Percentiles rank a stretch among this genome's conserved stretches.
Evolutionary conservation across 169 alveolate species (phyloP).

Genomic region (Plasmodium berghei): DNA sequence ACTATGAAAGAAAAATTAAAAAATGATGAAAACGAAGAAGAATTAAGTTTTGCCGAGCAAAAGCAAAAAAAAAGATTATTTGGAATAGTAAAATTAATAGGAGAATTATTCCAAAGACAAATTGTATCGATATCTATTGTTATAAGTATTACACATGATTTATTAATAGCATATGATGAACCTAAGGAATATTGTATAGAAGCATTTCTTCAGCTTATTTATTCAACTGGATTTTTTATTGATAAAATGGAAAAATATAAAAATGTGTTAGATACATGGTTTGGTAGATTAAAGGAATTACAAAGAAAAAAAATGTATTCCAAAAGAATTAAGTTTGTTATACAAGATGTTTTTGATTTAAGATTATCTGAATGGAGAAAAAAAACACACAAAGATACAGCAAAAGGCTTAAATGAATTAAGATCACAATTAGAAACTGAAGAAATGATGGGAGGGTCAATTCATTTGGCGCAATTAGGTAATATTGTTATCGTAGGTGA

Average conservation of each 20-base stretch:
- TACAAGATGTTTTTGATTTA: conserved; percentile 92
- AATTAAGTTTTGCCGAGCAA: conserved; percentile 78
- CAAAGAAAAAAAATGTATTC: conserved; percentile 87
- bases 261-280: conserved; percentile 92
- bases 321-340: conserved; percentile 90
- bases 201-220: conserved; percentile 90
- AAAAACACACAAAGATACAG: conserved; percentile 91
- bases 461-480: conserved; percentile 93
- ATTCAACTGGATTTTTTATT: conserved; percentile 92
- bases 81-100: conserved; percentile 93
- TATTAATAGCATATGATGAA: conserved; percentile 88
- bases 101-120: conserved; percentile 91
- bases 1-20: conserved; percentile 78
- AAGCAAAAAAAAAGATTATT: conserved; percentile 87
- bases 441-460: conserved; percentile 92
- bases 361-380: conserved; percentile 93
- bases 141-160: conserved; percentile 90
- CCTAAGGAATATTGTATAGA: conserved; percentile 93
- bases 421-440: conserved; percentile 91
- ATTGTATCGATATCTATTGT: conserved; percentile 90
- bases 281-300: conserved; percentile 91
- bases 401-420: conserved; percentile 91
- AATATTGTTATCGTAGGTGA: conserved; percentile 92
- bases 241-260: conserved; percentile 89
- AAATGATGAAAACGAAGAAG: conserved; percentile 80